Percentiles rank a stretch among this genome's conserved stretches.
Conservation (phyloP, 2,329 filamentous ascomycete genomes). For the Arthrocladium fulminans region DNA sequence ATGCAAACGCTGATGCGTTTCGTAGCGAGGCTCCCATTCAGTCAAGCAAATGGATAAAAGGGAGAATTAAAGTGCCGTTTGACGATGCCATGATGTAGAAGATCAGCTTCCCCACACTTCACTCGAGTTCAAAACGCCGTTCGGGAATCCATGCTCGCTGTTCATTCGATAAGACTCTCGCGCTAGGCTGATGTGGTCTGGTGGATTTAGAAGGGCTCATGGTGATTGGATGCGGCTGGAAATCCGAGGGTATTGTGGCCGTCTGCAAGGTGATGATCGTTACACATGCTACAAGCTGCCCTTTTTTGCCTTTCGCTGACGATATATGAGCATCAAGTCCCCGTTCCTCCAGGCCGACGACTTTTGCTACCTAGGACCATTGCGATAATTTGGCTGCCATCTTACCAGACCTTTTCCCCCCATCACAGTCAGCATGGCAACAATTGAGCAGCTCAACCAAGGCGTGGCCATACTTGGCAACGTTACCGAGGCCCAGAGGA, state of each 20-base stretch:
- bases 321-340: constrained; percentile 4
- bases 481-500: constrained; percentile 68
- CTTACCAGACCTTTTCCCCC: not conserved
- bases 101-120: constrained; percentile 4
- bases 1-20: not conserved
- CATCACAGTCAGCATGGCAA: constrained; percentile 47
- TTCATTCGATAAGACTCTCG: not conserved
- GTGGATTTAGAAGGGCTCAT: not conserved
- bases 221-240: constrained; percentile 7
- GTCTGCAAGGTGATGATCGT: not conserved
- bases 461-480: constrained; percentile 79
- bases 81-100: not conserved
- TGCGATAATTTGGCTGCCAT: no score
- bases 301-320: not conserved
- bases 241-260: constrained; percentile 5
- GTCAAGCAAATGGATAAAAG: no score
- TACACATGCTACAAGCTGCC: constrained; percentile 11
- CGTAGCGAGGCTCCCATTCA: not conserved
- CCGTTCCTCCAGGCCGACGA: constrained; percentile 3
- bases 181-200: not conserved
- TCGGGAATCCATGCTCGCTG: not conserved
- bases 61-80: not conserved
- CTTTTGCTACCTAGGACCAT: no score
- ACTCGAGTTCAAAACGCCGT: not conserved
- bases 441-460: constrained; percentile 68